These are phyloP conservation scores for Linum usitatissimum DNA, from an alignment of 345 rosid species.

Conservation along the genomic window DNA sequence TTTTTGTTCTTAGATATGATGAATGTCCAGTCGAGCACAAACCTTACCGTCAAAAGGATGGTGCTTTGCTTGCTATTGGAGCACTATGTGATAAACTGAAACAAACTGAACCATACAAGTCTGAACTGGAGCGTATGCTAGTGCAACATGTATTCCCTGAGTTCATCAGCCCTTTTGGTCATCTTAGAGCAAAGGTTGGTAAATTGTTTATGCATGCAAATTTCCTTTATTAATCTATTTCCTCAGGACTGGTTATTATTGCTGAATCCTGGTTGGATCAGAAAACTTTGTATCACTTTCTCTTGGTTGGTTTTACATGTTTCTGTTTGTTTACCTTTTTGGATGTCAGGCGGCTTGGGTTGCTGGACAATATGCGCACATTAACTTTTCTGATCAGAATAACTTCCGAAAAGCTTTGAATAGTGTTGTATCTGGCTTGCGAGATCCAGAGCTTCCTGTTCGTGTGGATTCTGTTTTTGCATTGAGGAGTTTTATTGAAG, in stretches of 20 bases:
- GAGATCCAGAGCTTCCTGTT: constrained; percentile 93
- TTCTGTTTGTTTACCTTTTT: constrained; percentile 6
- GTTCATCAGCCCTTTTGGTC: constrained; percentile 86
- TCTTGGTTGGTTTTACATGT: neutral
- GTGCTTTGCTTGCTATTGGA: constrained; percentile 97
- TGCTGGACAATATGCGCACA: constrained; percentile 90
- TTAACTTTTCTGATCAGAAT: constrained; percentile 67
- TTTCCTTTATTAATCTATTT: neutral
- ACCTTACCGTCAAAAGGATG: constrained; percentile 87
- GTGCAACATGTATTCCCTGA: constrained; percentile 98
- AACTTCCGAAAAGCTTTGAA: constrained; percentile 77
- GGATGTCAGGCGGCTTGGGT: constrained; percentile 90
- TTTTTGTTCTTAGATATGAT: constrained; percentile 44
- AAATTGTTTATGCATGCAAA: neutral
- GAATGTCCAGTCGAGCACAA: constrained; percentile 64
- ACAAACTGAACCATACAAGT: constrained; percentile 88
- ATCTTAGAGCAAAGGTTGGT: constrained; percentile 92
- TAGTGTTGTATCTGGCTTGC: constrained; percentile 83
- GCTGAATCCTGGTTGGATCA: neutral
- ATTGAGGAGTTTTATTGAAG: constrained; percentile 85
- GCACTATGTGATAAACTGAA: constrained; percentile 94
- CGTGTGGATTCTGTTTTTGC: constrained; percentile 99
- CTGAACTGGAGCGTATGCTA: constrained; percentile 86
- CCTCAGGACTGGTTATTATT: constrained; percentile 3
- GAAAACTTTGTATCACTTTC: neutral